A percentile compares a stretch with the other conserved stretches of the same genome.
Conservation (phyloP, 1,284 basidiomycete genomes). For the Marasmius fiardii region DNA sequence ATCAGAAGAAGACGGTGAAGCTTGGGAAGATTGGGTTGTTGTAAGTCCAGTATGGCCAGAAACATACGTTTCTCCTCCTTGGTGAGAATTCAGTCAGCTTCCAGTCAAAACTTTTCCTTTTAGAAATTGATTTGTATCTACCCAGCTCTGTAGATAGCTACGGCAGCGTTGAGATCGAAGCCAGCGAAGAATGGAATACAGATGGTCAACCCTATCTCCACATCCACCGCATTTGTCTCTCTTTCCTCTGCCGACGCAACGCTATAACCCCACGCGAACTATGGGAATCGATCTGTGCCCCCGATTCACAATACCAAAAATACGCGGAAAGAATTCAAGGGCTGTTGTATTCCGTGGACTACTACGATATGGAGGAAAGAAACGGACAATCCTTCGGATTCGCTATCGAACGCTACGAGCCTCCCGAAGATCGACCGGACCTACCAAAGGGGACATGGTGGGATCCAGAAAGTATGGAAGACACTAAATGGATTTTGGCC, state of each 20-base stretch:
- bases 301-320: slow-evolving; percentile 7
- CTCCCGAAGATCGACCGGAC: slow-evolving; percentile 4
- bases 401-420: slow-evolving; percentile 1
- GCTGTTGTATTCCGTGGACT: slow-evolving; percentile 10
- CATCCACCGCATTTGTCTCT: slow-evolving; percentile 13
- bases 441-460: slow-evolving; percentile 8
- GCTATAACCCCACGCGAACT: slow-evolving; percentile 6
- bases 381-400: slow-evolving; percentile 11
- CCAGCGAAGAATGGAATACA: slow-evolving; percentile 9
- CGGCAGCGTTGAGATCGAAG: slow-evolving; percentile 8
- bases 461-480: slow-evolving; percentile 10
- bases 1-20: neutral
- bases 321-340: slow-evolving; percentile 2
- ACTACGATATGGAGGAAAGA: slow-evolving; percentile 14
- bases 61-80: neutral
- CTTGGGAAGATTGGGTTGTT: neutral
- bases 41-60: neutral
- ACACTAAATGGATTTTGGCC: neutral
- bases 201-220: neutral
- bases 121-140: neutral
- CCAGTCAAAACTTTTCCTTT: neutral
- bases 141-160: slow-evolving; percentile 3
- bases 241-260: slow-evolving; percentile 11
- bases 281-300: slow-evolving; percentile 11
- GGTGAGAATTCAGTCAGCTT: neutral